Evolutionary conservation across 2,329 filamentous ascomycete species (phyloP), one percentile per base, ranked within the genome.

Genomic region (Trichoderma semiorbis): DNA sequence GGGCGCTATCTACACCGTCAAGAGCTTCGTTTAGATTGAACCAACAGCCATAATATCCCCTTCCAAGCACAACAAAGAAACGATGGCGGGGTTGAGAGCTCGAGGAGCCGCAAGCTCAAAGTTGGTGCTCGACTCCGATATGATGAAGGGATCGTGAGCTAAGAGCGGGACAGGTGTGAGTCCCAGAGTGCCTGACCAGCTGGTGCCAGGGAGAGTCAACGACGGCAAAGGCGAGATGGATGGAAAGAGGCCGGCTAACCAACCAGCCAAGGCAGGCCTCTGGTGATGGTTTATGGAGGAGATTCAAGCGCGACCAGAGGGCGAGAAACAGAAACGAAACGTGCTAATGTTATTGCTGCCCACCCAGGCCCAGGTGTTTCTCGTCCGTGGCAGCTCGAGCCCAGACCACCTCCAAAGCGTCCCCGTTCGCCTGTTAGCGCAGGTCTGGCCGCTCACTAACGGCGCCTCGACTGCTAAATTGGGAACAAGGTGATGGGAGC

Each of bases 401-500:
- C 68, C 68, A 64, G 66, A 62, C 66, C 66, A 69, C n/a, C 61
- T 71, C 50, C 47, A 72, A 60, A 69, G 39, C 65, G 57, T 68
- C 60, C 55, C 60, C 60, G 39, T 55, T 32, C 26, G 58, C 43
- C 53, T 50, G 62, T 50, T 63, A 63, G 68, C 68, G 68, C 58
- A 63, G 65, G 65, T 57, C 57, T 72, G 63, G 70, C 70, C 70
- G 65, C 65, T 62, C 69, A 58, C 70, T 72, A 72, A 72, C 36
- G 70, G 65, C 70, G 65, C 43, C 69, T 72, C 65, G 64, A 70
- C 70, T 72, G 70, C 70, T 72, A 72, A 72, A 72, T 72, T 72
- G 60, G 70, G 70, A 72, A 72, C 65, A 55, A 50, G n/a, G 43
- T 43, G 61, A 71, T 71, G 69, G 53, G 62, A 71, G 55, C 47